phyloP scores from a whole-genome alignment of 75 land plant species.

The Selaginella tamariscina region DNA sequence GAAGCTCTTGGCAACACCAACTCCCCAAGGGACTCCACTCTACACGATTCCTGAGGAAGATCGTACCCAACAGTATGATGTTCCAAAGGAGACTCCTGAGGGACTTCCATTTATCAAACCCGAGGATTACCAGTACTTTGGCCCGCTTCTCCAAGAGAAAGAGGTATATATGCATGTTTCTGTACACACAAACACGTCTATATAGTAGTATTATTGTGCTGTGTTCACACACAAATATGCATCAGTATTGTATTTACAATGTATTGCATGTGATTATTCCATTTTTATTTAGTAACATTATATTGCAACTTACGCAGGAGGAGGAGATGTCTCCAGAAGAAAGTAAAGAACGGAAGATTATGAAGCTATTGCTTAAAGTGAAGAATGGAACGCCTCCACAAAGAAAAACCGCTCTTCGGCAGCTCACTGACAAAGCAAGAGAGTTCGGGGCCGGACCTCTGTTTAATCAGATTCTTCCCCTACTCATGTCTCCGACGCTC shows the following conservation, averaged over 20 bases:
- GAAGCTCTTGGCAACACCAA: constrained; percentile 90
- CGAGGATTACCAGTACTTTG: constrained; percentile 90
- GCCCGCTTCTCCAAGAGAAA: constrained; percentile 67
- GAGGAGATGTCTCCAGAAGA: constrained; percentile 91
- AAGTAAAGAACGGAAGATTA: constrained; percentile 92
- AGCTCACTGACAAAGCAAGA: constrained; percentile 89
- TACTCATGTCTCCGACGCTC: constrained; percentile 92
- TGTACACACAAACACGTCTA: too few relatives aligned
- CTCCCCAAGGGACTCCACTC: constrained; percentile 79
- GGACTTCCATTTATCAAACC: constrained; percentile 94
- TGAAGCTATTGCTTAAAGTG: constrained; percentile 92
- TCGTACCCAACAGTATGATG: constrained; percentile 86
- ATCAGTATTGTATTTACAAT: too few relatives aligned
- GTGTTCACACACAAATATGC: too few relatives aligned
- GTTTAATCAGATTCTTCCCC: constrained; percentile 77
- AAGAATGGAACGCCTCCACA: constrained; percentile 98
- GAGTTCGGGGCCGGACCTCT: constrained; percentile 96
- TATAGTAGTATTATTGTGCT: too few relatives aligned
- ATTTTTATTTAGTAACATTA: too few relatives aligned
- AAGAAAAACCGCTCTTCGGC: constrained; percentile 84
- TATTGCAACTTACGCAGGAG: too few relatives aligned
- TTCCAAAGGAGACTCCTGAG: constrained; percentile 85
- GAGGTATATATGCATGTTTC: too few relatives aligned
- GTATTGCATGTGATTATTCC: too few relatives aligned
- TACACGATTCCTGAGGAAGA: constrained; percentile 92